Conservation (phyloP, 2,329 filamentous ascomycete species). For the Colletotrichum orchidophilum region DNA sequence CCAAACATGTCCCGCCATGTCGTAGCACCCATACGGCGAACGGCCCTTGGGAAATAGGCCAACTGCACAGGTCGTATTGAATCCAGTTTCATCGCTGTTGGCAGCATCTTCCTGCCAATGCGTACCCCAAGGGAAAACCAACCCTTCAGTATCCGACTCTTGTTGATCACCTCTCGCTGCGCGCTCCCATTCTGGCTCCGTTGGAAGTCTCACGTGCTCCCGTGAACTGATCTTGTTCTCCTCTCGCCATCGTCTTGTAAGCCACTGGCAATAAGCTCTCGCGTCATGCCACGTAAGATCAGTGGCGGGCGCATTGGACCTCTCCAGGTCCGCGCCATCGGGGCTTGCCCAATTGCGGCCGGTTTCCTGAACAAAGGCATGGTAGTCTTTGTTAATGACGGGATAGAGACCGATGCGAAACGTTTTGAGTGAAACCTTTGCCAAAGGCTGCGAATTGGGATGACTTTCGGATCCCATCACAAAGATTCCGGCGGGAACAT, state of each 20-base stretch:
- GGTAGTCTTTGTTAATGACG: conserved; percentile 4
- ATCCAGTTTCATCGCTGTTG: conserved; percentile 1
- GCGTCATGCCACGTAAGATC: conserved; percentile 20
- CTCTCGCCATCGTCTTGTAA: background rate
- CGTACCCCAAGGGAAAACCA: conserved; percentile 1
- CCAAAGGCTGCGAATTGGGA: conserved; percentile 7
- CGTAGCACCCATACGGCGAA: conserved; percentile 9
- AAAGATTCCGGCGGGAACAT: conserved; percentile 5
- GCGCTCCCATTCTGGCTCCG: conserved; percentile 12
- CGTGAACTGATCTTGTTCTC: background rate
- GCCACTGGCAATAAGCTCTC: conserved; percentile 12
- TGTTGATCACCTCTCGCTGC: background rate
- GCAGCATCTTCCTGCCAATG: background rate
- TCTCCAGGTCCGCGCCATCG: background rate
- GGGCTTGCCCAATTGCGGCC: conserved; percentile 9
- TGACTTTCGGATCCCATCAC: conserved; percentile 16
- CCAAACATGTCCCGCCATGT: conserved; percentile 18
- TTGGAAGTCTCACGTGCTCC: conserved; percentile 9
- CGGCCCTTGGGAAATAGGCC: conserved; percentile 6
- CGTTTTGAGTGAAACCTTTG: background rate
- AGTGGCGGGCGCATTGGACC: conserved; percentile 4
- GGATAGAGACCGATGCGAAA: conserved; percentile 16
- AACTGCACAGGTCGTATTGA: background rate
- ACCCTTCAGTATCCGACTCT: background rate
- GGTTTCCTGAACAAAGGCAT: background rate